phyloP scores from a whole-genome alignment of 345 rosid species.

The Fremontodendron californicum region DNA sequence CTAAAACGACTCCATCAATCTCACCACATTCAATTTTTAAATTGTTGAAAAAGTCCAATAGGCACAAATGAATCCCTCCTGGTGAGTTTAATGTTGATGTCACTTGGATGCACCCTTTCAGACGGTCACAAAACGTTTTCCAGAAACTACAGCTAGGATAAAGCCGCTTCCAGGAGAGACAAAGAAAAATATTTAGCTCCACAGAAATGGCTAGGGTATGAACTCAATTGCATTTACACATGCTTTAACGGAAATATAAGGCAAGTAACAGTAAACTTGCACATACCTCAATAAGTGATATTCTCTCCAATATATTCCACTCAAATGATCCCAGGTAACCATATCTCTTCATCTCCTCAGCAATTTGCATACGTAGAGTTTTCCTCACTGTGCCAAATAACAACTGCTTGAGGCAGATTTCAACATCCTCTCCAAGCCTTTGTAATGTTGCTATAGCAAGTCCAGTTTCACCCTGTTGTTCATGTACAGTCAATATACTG shows the following conservation, averaged over 20 bases:
- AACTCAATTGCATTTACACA: slow-evolving; percentile 19
- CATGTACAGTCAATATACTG: slow-evolving; percentile 33
- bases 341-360: slow-evolving; percentile 71
- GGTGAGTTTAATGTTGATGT: slow-evolving; percentile 34
- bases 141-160: slow-evolving; percentile 94
- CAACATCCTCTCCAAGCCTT: slow-evolving; percentile 92
- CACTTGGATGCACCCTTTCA: slow-evolving; percentile 37
- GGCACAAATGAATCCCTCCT: slow-evolving; percentile 42
- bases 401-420: slow-evolving; percentile 79
- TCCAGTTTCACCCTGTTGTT: slow-evolving; percentile 79
- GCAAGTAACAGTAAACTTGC: slow-evolving; percentile 14
- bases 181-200: slow-evolving; percentile 23
- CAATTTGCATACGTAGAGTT: slow-evolving; percentile 68
- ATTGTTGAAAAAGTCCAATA: slow-evolving; percentile 41
- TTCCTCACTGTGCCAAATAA: slow-evolving; percentile 86
- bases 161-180: slow-evolving; percentile 62
- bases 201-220: slow-evolving; percentile 22
- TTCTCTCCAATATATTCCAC: slow-evolving; percentile 66
- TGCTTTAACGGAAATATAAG: slow-evolving; percentile 12
- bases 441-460: slow-evolving; percentile 83
- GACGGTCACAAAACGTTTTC: slow-evolving; percentile 67
- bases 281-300: slow-evolving; percentile 82
- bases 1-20: slow-evolving; percentile 91
- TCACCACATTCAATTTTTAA: slow-evolving; percentile 78
- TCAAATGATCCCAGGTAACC: slow-evolving; percentile 77